phyloP scores from a whole-genome alignment of 371 early-diverging fungal species.

The Basidiobolus meristosporus region DNA sequence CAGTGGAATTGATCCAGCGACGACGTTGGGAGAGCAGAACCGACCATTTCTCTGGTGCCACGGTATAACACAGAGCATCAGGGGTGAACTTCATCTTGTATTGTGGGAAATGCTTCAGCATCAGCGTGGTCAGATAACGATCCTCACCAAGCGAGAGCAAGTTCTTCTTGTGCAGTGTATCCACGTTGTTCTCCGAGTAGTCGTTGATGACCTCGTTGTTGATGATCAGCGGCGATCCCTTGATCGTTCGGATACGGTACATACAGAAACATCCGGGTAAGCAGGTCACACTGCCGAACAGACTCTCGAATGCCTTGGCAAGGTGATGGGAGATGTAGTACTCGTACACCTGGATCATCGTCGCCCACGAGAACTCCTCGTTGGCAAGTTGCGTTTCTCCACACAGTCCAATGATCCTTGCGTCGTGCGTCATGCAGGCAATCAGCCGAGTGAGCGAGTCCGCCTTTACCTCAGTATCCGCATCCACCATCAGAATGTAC shows the following conservation, averaged over 20 bases:
- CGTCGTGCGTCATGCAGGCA: conserved; percentile 58
- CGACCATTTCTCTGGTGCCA: conserved; percentile 86
- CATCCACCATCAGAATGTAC: conserved; percentile 39
- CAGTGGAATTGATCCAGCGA: conserved; percentile 98
- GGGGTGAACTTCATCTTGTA: conserved; percentile 92
- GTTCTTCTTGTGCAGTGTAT: conserved; percentile 94
- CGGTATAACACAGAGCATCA: conserved; percentile 88
- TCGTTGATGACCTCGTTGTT: conserved; percentile 63
- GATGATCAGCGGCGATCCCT: conserved; percentile 37
- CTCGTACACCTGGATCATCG: conserved; percentile 82
- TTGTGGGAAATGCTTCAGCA: conserved; percentile 96
- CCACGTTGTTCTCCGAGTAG: conserved; percentile 86
- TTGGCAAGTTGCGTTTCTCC: conserved; percentile 74
- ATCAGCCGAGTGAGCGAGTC: conserved; percentile 48
- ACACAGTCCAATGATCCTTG: conserved; percentile 65
- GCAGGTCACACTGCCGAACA: conserved; percentile 79
- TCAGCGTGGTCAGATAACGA: conserved; percentile 87
- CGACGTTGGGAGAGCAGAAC: conserved; percentile 75
- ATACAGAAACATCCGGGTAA: conserved; percentile 83
- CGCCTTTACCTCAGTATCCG: conserved; percentile 42
- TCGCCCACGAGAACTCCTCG: conserved; percentile 77
- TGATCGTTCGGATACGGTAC: conserved; percentile 50
- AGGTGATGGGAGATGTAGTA: conserved; percentile 80
- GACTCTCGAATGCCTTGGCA: conserved; percentile 65
- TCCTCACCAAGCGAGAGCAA: conserved; percentile 65